Evolutionary conservation across 2,329 filamentous ascomycete genomes (phyloP).

Genomic region (Claviceps spartinae): DNA sequence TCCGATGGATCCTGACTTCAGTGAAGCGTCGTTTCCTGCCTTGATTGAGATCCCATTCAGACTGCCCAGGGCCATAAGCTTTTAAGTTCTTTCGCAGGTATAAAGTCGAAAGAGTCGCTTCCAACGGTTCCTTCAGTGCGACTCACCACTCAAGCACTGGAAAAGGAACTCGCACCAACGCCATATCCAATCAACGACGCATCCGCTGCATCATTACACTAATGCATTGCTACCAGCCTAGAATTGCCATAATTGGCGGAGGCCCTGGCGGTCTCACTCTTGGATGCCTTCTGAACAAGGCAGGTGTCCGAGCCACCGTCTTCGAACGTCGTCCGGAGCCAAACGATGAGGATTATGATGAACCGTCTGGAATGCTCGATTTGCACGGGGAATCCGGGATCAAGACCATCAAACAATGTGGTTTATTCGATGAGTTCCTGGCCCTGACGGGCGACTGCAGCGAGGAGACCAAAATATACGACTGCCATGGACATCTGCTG

Average conservation of each 20-base stretch:
- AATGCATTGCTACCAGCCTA: not conserved
- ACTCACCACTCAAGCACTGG: not conserved
- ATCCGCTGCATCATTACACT: not conserved
- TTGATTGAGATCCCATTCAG: not conserved
- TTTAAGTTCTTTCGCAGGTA: not conserved
- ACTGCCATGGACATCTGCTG: conserved; percentile 15
- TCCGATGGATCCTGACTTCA: not conserved
- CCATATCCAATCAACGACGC: not conserved
- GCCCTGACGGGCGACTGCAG: conserved; percentile 19
- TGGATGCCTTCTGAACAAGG: conserved; percentile 29
- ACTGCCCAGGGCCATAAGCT: not conserved
- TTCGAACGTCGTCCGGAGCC: conserved; percentile 21
- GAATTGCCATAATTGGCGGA: conserved; percentile 31
- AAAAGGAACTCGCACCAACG: not conserved
- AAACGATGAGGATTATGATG: conserved; percentile 12
- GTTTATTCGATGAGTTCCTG: conserved; percentile 29
- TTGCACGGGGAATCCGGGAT: conserved; percentile 33
- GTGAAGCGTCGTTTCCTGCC: not conserved
- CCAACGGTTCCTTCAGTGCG: not conserved
- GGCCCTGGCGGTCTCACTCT: conserved; percentile 35
- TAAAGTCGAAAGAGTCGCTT: not conserved
- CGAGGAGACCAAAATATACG: conserved; percentile 9
- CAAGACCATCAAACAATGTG: conserved; percentile 28
- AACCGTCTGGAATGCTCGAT: conserved; percentile 31
- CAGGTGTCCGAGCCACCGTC: conserved; percentile 20